Base-by-base conservation (phyloP, 768 basidiomycete species). In the Kwoniella bestiolae region DNA sequence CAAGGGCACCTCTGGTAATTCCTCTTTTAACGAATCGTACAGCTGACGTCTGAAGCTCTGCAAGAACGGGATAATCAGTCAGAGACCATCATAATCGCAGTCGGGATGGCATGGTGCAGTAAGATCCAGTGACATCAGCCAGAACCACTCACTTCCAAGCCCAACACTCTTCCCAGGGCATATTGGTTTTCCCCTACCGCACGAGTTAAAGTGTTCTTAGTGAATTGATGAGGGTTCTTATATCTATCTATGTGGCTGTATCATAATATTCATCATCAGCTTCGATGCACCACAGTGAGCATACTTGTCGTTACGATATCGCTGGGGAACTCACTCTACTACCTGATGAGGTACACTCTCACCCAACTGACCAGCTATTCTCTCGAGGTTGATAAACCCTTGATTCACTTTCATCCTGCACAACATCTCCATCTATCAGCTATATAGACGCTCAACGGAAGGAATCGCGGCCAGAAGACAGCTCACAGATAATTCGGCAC, bases 151-250 rank as follows among this genome's bases (percentile, higher is more conserved):
- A 78, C 76, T 57, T 75, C 76, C 5, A 78, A 53, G 4, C 76
- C 76, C 16, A 75, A 28, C 14, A 75, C 62, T 31, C 76, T 32
- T 3, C 76, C 76, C 26, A 75, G 59, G 25, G 74, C 69, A 63
- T 75, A 74, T 47, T 78, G 76, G 41, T 73, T 78, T 65, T 75
- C 74, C 12, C 74, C 74, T 14, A 70, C 68, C 5, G 74, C 74
- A 23, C 72, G 35, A 4, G 68, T 60, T 14, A 78, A 71, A 6
- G 70, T 58, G 21, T 58, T 75, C 34, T 74, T 75, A 16, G 76
- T 78, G 38, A 74, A 72, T 3, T 47, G 21, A 61, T 78, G 76
- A 3, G 76, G 74, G 52, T 78, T 78, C 26, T 68, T 56, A 62
- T 69, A 67, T 18, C 38, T n/a, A 50, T 77, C 76, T 32, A 77